phyloP scores from a whole-genome alignment of 805 yeast species.

The Candida succiphila region DNA sequence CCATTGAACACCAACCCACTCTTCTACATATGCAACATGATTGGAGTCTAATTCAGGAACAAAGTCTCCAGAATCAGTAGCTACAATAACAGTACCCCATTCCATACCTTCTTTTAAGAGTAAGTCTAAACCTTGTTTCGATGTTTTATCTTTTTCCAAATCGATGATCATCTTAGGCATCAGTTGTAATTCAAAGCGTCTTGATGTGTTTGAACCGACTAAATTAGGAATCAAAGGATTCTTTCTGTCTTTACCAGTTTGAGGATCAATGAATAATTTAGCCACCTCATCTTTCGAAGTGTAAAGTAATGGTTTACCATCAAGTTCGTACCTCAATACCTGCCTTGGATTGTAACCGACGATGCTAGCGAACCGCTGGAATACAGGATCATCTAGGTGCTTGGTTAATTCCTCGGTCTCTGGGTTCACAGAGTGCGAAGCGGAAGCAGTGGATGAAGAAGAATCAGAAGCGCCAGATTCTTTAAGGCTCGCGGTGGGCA shows the following conservation, averaged over 20 bases:
- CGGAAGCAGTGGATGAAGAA: conserved; percentile 6
- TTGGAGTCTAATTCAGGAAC: conserved; percentile 35
- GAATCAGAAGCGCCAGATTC: conserved; percentile 2
- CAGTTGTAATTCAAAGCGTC: conserved; percentile 72
- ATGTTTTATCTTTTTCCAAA: conserved; percentile 41
- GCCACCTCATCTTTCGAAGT: conserved; percentile 50
- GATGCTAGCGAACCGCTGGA: conserved; percentile 67
- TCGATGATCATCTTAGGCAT: conserved; percentile 92
- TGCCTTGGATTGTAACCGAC: conserved; percentile 81
- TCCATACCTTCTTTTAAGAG: conserved; percentile 75
- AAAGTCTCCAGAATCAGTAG: conserved; percentile 37
- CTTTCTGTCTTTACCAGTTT: conserved; percentile 11
- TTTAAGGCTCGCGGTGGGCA: conserved; percentile 32
- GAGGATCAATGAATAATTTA: conserved; percentile 24
- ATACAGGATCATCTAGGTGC: conserved; percentile 63
- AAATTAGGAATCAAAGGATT: conserved; percentile 42
- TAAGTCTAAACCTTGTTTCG: conserved; percentile 14
- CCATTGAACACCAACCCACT: conserved; percentile 20
- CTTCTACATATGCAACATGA: conserved; percentile 44
- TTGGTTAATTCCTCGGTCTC: conserved; percentile 39
- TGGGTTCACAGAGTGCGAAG: conserved; percentile 15
- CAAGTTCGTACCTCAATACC: conserved; percentile 75
- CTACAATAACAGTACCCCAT: conserved; percentile 91
- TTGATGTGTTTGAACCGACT: conserved; percentile 47
- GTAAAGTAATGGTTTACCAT: conserved; percentile 71